phyloP scores from a whole-genome alignment of 2,329 filamentous ascomycete species.

The Aspergillus sp. region DNA sequence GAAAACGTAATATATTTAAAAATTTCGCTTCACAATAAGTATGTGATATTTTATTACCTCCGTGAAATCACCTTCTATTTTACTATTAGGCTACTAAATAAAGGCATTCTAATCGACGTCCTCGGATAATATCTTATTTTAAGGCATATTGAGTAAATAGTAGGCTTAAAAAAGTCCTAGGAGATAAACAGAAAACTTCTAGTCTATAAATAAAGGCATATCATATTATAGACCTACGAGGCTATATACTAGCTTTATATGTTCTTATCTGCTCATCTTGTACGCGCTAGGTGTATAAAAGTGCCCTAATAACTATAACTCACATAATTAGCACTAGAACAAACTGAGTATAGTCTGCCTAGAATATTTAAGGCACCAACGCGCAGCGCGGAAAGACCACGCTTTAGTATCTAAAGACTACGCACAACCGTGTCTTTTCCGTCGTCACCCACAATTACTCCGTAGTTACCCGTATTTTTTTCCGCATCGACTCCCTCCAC shows the following conservation, averaged over 20 bases:
- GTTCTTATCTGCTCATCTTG: not conserved
- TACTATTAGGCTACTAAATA: not conserved
- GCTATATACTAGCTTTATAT: not conserved
- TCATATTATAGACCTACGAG: not conserved
- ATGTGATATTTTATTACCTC: not conserved
- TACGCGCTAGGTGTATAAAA: not conserved
- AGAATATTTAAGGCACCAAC: not conserved
- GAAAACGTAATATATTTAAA: not conserved
- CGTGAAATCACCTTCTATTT: not conserved
- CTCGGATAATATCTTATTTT: not conserved
- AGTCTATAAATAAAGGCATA: not conserved
- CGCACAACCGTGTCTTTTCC: not conserved
- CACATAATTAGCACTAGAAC: not conserved
- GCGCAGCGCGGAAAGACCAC: not conserved
- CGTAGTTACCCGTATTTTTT: too few species aligned
- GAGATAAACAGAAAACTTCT: not conserved
- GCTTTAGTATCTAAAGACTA: not conserved
- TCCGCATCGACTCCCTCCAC: too few species aligned
- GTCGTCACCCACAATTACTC: not conserved
- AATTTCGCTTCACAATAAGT: not conserved
- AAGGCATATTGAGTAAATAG: not conserved
- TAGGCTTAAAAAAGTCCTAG: not conserved
- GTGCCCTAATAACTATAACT: not conserved
- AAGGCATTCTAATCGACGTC: not conserved
- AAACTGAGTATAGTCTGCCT: not conserved